These are phyloP conservation scores for Diplotaxis tenuifolia DNA, from an alignment of 345 rosid genomes.

Conservation along the genomic window DNA sequence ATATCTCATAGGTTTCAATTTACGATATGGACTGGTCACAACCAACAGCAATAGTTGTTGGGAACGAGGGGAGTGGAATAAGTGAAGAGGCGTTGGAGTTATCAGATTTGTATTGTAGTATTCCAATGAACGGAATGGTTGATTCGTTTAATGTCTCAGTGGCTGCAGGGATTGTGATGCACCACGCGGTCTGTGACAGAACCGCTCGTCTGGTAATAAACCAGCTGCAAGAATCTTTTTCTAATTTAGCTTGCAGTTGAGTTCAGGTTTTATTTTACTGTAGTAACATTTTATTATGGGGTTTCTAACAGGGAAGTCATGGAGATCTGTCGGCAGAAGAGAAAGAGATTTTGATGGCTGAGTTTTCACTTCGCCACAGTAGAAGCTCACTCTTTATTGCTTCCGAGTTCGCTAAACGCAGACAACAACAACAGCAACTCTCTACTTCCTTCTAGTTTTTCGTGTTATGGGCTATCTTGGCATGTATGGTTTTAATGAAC, in stretches of 20 bases:
- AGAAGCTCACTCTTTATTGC: constrained; percentile 64
- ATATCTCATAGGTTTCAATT: constrained; percentile 61
- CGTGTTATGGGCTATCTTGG: not conserved
- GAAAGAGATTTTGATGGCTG: constrained; percentile 73
- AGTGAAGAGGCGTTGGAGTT: constrained; percentile 73
- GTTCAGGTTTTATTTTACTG: not conserved
- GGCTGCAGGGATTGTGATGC: constrained; percentile 94
- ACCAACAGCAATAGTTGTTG: constrained; percentile 93
- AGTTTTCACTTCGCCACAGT: constrained; percentile 85
- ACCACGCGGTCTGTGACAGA: constrained; percentile 86
- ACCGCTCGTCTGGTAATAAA: constrained; percentile 62
- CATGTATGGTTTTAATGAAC: not conserved
- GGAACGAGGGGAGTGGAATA: constrained; percentile 90
- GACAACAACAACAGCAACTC: not conserved
- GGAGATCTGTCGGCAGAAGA: constrained; percentile 77
- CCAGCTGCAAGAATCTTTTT: not conserved
- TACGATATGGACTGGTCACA: constrained; percentile 93
- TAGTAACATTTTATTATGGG: not conserved
- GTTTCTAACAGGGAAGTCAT: constrained; percentile 62
- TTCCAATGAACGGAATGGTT: constrained; percentile 98
- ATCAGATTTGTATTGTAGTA: constrained; percentile 81
- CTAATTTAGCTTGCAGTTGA: not conserved
- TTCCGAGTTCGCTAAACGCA: constrained; percentile 64
- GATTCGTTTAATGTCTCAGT: constrained; percentile 97
- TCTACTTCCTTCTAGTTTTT: not conserved